Conservation (phyloP, 2,329 filamentous ascomycete species). For the Alternaria burnsii region DNA sequence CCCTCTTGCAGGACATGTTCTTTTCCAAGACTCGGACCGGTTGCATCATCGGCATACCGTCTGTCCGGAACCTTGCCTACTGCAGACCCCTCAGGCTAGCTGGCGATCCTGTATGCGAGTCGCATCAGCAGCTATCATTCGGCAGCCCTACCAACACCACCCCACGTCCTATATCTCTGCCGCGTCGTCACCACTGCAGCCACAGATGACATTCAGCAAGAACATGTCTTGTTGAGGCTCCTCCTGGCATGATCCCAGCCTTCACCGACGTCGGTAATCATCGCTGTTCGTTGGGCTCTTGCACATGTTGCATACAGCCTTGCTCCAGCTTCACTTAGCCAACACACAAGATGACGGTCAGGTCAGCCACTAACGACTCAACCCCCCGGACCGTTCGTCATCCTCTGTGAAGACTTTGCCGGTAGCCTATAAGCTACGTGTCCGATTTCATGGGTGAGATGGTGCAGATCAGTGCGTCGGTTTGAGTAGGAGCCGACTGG, state of each 20-base stretch:
- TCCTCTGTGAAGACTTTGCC: slow-evolving; percentile 19
- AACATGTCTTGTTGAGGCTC: slow-evolving; percentile 31
- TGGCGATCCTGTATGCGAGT: slow-evolving; percentile 31
- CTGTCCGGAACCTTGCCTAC: slow-evolving; percentile 5
- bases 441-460: slow-evolving; percentile 41
- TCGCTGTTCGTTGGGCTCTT: slow-evolving; percentile 16
- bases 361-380: slow-evolving; percentile 31
- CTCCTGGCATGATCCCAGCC: slow-evolving; percentile 19
- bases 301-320: slow-evolving; percentile 23
- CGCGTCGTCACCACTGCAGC: slow-evolving; percentile 5
- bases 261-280: slow-evolving; percentile 9
- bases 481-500: slow-evolving; percentile 31
- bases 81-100: slow-evolving; percentile 16
- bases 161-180: slow-evolving; percentile 7
- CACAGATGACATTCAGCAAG: slow-evolving; percentile 5
- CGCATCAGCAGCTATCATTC: slow-evolving; percentile 29
- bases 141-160: slow-evolving; percentile 35
- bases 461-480: slow-evolving; percentile 33
- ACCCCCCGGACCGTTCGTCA: slow-evolving; percentile 24
- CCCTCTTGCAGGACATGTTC: not conserved
- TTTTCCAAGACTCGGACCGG: not conserved
- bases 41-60: slow-evolving; percentile 2
- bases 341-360: slow-evolving; percentile 28
- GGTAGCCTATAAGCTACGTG: slow-evolving; percentile 50
- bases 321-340: slow-evolving; percentile 27